Conservation (phyloP, 768 basidiomycete species). For the Amyloporia xantha region DNA sequence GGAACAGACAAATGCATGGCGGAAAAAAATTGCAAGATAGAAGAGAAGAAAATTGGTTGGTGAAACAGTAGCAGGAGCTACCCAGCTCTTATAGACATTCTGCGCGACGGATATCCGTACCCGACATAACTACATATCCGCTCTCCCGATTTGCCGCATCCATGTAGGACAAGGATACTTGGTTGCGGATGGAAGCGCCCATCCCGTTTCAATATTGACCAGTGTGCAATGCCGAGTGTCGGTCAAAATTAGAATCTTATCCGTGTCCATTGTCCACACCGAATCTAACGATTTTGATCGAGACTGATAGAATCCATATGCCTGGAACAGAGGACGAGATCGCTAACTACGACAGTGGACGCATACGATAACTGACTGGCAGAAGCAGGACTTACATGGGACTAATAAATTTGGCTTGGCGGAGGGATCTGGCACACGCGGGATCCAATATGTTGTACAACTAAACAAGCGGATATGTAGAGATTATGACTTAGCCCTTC, state of each 20-base stretch:
- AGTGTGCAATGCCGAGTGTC: not conserved
- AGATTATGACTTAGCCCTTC: conserved; percentile 2
- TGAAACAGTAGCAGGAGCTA: not conserved
- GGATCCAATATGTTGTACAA: no score
- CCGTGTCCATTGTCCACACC: not conserved
- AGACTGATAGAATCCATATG: no score
- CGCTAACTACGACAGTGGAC: no score
- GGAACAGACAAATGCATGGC: conserved; percentile 2
- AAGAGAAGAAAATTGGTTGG: not conserved
- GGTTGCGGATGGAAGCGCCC: not conserved
- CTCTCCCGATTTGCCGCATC: not conserved
- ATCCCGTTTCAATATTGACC: not conserved
- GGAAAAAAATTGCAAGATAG: not conserved
- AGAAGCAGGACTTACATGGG: no score
- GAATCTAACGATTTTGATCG: not conserved
- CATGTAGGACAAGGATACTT: not conserved
- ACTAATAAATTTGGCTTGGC: no score
- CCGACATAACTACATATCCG: not conserved
- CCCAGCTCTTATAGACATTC: not conserved
- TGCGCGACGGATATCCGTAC: not conserved
- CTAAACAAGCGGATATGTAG: not conserved
- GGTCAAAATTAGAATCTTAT: not conserved
- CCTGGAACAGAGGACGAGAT: no score
- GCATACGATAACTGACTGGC: no score
- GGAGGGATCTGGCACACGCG: no score